phyloP scores from a whole-genome alignment of 148 eudicot genomes.

The Cornus kousa region DNA sequence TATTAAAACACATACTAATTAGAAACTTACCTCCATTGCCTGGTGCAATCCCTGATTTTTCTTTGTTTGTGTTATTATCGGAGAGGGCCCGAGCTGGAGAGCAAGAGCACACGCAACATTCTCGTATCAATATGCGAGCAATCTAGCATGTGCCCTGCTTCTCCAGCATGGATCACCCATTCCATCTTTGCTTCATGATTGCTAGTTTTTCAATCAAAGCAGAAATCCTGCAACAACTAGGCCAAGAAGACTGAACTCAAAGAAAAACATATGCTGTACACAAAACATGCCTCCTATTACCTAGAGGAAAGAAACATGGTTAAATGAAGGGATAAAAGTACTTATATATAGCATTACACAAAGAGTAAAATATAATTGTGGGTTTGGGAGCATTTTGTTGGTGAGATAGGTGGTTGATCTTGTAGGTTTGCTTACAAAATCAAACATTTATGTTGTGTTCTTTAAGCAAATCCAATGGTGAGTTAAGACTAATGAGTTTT shows the following conservation, averaged over 20 bases:
- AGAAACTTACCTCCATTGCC: not conserved
- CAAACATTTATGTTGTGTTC: constrained; percentile 3
- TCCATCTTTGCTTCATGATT: not conserved
- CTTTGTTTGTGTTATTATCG: not conserved
- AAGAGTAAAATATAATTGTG: not conserved
- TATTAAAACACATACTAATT: too few species aligned
- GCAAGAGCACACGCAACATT: constrained; percentile 44
- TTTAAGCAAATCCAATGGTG: not conserved
- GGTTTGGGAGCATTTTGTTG: not conserved
- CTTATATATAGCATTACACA: not conserved
- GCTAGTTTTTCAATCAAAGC: not conserved
- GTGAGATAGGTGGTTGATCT: constrained; percentile 21
- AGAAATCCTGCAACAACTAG: too few species aligned
- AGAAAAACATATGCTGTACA: too few species aligned
- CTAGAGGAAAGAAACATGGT: not conserved
- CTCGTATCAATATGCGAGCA: not conserved
- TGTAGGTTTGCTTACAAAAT: constrained; percentile 5
- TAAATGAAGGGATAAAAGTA: not conserved
- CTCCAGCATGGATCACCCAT: constrained; percentile 40
- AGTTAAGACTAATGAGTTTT: not conserved
- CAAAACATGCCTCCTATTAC: too few species aligned
- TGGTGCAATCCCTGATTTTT: not conserved
- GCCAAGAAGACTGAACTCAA: too few species aligned
- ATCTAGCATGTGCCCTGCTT: constrained; percentile 67
- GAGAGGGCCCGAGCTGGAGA: constrained; percentile 41